Conservation (phyloP, 306 rosid species). For the Quercus wislizeni region DNA sequence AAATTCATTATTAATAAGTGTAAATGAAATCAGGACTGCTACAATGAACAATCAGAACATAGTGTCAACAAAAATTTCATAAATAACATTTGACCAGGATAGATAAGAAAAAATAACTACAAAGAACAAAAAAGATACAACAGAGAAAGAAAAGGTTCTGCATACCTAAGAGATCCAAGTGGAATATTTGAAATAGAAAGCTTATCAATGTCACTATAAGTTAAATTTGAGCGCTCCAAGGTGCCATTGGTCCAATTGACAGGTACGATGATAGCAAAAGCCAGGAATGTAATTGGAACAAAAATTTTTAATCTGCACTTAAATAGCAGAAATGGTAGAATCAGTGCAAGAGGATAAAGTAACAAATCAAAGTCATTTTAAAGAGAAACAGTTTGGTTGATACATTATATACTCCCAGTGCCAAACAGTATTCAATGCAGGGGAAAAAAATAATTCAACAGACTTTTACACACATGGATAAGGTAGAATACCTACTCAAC, state of each 20-base stretch:
- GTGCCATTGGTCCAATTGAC: conserved; percentile 93
- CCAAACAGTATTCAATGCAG: not conserved
- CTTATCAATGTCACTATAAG: conserved; percentile 73
- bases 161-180: conserved; percentile 72
- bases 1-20: not conserved
- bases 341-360: conserved; percentile 21
- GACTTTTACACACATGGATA: not conserved
- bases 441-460: not conserved
- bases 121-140: not conserved
- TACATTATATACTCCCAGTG: not conserved
- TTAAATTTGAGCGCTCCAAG: conserved; percentile 60
- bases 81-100: not conserved
- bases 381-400: not conserved
- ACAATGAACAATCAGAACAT: not conserved
- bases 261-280: conserved; percentile 81
- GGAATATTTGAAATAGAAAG: conserved; percentile 94
- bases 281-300: conserved; percentile 75
- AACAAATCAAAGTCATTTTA: not conserved
- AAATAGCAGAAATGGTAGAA: conserved; percentile 10
- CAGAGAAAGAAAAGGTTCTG: not conserved
- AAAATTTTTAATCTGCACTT: conserved; percentile 85
- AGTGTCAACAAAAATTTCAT: conserved; percentile 10
- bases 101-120: not conserved
- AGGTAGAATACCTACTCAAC: not conserved
- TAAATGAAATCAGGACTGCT: not conserved